Percentiles rank a stretch among this genome's conserved stretches.
These are phyloP conservation scores for Apiosordaria backusii DNA, from an alignment of 495 filamentous ascomycete genomes.

Conservation along the genomic window DNA sequence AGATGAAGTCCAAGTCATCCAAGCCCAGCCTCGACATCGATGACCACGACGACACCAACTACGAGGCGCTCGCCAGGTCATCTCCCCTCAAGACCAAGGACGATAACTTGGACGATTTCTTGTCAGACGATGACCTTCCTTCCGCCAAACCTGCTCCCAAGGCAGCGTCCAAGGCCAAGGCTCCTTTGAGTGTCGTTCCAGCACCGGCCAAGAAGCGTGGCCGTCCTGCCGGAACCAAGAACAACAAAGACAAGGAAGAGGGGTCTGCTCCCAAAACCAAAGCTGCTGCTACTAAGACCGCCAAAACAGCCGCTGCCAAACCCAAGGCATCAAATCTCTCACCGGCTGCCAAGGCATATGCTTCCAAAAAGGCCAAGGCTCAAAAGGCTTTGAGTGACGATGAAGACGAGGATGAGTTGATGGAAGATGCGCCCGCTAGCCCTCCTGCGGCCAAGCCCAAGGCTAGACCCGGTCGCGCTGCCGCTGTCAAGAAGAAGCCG, in stretches of 20 bases:
- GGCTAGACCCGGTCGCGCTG: constrained; percentile 46
- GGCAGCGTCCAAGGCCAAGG: constrained; percentile 38
- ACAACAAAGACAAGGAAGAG: constrained; percentile 37
- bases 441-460: constrained; percentile 41
- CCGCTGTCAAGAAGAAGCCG: constrained; percentile 40
- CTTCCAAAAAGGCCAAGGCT: constrained; percentile 62
- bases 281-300: background rate
- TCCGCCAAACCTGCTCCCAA: constrained; percentile 41
- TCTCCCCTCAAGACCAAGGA: constrained; percentile 54
- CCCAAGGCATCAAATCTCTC: constrained; percentile 43
- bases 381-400: constrained; percentile 40
- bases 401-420: constrained; percentile 34
- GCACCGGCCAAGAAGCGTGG: constrained; percentile 53
- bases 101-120: constrained; percentile 58
- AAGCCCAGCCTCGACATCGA: constrained; percentile 54
- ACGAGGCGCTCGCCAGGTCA: constrained; percentile 68
- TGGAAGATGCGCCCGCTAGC: constrained; percentile 38
- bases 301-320: constrained; percentile 12
- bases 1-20: constrained; percentile 50
- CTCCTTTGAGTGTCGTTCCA: constrained; percentile 34
- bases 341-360: constrained; percentile 80
- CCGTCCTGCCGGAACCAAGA: constrained; percentile 48
- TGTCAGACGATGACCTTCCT: constrained; percentile 57
- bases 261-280: constrained; percentile 23
- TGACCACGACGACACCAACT: constrained; percentile 76